These are phyloP conservation scores for Lotmaria passim DNA, from an alignment of 208 protist species.

Conservation along the genomic window DNA sequence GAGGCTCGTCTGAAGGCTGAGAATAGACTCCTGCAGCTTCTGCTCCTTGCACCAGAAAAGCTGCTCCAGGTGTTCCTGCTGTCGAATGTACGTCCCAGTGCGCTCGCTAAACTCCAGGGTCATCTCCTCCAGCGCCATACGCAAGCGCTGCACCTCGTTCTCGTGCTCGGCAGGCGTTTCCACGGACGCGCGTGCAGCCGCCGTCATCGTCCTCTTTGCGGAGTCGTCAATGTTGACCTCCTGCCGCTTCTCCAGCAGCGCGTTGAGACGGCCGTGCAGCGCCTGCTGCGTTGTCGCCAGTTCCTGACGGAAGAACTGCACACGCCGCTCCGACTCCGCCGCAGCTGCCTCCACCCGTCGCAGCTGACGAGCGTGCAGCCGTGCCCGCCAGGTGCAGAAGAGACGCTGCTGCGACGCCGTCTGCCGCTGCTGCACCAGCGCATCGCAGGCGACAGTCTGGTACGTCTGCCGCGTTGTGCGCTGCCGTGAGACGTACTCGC, in stretches of 20 bases:
- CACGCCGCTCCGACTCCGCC: conserved; percentile 19
- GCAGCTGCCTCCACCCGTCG: neutral
- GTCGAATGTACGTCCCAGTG: conserved; percentile 54
- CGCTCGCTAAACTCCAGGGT: conserved; percentile 67
- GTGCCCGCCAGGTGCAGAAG: conserved; percentile 13
- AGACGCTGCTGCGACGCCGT: neutral
- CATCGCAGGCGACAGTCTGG: conserved; percentile 8
- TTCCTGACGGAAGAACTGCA: conserved; percentile 33
- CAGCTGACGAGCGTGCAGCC: conserved; percentile 17
- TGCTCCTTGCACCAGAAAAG: conserved; percentile 42
- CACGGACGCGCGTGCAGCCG: neutral
- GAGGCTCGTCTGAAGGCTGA: conserved; percentile 24
- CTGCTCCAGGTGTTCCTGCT: conserved; percentile 54
- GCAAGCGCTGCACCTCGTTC: conserved; percentile 48
- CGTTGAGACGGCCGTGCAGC: conserved; percentile 12
- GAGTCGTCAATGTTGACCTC: neutral
- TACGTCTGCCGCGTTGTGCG: conserved; percentile 5
- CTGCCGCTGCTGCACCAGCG: conserved; percentile 14
- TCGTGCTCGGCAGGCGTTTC: conserved; percentile 31
- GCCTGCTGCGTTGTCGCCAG: conserved; percentile 24
- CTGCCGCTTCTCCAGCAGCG: conserved; percentile 14
- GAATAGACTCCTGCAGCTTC: conserved; percentile 26
- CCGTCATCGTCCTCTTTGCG: neutral
- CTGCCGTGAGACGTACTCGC: conserved; percentile 16
- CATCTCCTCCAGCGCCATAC: conserved; percentile 53